These are phyloP conservation scores for Cercospora janseana DNA, from an alignment of 2,329 filamentous ascomycete genomes.

Conservation along the genomic window DNA sequence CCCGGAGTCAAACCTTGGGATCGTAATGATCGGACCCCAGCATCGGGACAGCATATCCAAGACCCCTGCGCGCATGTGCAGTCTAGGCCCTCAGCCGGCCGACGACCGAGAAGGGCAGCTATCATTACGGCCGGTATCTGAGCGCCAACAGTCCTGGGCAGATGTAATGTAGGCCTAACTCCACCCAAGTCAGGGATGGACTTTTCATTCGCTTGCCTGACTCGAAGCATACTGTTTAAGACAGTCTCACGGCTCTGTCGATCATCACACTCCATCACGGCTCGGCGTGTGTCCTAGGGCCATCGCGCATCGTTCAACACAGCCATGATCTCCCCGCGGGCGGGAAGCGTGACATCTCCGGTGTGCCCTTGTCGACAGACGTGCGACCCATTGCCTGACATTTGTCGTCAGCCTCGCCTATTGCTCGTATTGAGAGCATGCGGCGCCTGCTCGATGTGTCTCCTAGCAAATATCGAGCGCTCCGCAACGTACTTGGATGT, in stretches of 20 bases:
- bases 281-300: no score
- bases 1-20: conserved; percentile 7
- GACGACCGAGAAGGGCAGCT: conserved; percentile 2
- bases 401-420: background rate
- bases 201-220: background rate
- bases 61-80: background rate
- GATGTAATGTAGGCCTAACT: background rate
- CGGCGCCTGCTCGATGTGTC: no score
- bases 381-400: background rate
- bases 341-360: no score
- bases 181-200: background rate
- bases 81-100: conserved; percentile 3
- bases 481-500: no score
- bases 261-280: conserved; percentile 1
- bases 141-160: background rate
- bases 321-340: no score
- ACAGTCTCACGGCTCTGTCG: background rate
- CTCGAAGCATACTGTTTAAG: background rate
- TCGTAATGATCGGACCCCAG: conserved; percentile 1
- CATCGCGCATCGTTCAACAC: no score
- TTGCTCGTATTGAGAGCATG: background rate
- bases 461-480: no score
- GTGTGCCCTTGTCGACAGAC: background rate
- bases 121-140: background rate
- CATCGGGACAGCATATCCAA: conserved; percentile 9